Percentiles rank a stretch among this genome's conserved stretches.
These are phyloP conservation scores for Orobanche coerulescens DNA, from an alignment of 257 asterid species.

Conservation along the genomic window DNA sequence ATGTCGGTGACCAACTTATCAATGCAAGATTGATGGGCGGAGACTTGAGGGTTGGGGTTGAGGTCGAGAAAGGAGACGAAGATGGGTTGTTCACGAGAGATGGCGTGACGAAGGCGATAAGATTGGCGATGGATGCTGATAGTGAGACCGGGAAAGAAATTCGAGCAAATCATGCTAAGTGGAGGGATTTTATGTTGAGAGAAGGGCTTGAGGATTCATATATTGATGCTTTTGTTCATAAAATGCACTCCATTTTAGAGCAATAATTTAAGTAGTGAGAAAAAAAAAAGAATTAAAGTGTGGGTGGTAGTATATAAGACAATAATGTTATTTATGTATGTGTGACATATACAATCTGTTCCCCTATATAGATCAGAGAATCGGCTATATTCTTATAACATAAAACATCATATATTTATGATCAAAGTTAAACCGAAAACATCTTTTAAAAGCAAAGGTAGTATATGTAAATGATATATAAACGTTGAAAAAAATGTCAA, in stretches of 20 bases:
- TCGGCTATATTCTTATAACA: too few species aligned
- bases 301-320: too few species aligned
- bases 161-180: constrained; percentile 28
- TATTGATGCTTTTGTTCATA: constrained; percentile 29
- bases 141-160: constrained; percentile 28
- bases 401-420: too few species aligned
- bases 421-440: too few species aligned
- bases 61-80: constrained; percentile 35
- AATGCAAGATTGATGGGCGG: constrained; percentile 31
- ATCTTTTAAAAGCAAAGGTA: too few species aligned
- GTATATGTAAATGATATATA: too few species aligned
- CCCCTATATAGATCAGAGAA: too few species aligned
- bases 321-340: too few species aligned
- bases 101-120: constrained; percentile 29
- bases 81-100: constrained; percentile 31
- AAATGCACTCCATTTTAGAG: constrained; percentile 20
- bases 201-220: constrained; percentile 42
- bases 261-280: not conserved
- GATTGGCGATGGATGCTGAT: constrained; percentile 28
- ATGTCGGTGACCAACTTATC: constrained; percentile 29
- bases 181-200: constrained; percentile 32
- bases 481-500: too few species aligned
- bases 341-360: too few species aligned
- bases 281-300: too few species aligned
- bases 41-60: constrained; percentile 30